Percentiles rank a stretch among this genome's conserved stretches.
These are phyloP conservation scores for Ensete glaucum DNA, from an alignment of 176 grass and related monocot species.

Conservation along the genomic window DNA sequence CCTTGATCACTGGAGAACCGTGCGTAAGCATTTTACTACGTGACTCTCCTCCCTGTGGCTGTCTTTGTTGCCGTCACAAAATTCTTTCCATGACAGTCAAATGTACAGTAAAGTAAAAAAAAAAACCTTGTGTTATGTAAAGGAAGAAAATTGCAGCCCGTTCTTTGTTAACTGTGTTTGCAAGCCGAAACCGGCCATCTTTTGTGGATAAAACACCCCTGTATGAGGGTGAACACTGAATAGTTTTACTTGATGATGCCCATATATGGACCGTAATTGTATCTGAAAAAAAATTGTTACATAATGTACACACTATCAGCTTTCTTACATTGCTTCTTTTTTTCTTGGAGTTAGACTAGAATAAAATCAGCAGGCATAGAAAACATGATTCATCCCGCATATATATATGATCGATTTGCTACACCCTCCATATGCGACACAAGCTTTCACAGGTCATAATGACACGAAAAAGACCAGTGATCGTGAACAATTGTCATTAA, in stretches of 20 bases:
- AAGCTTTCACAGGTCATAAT: too few species aligned
- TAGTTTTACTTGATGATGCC: not conserved
- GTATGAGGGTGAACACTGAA: too few species aligned
- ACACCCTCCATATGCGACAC: too few species aligned
- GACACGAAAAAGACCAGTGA: too few species aligned
- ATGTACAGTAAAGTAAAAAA: constrained; percentile 28
- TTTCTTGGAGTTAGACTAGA: too few species aligned
- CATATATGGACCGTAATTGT: not conserved
- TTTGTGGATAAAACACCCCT: constrained; percentile 6
- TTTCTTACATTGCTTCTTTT: too few species aligned
- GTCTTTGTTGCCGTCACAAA: constrained; percentile 13
- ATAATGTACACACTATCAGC: not conserved
- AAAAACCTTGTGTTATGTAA: constrained; percentile 18
- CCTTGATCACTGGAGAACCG: constrained; percentile 31
- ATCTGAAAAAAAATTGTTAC: not conserved
- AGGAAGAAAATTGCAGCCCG: not conserved
- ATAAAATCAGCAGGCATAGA: too few species aligned
- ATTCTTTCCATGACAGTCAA: constrained; percentile 22
- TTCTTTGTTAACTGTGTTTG: constrained; percentile 19
- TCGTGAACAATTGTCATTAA: too few species aligned
- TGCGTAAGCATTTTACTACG: constrained; percentile 24
- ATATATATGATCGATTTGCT: too few species aligned
- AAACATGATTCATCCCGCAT: too few species aligned
- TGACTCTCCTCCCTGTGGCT: constrained; percentile 28
- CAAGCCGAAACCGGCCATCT: constrained; percentile 56